Evolutionary conservation across 345 rosid genomes (phyloP), one percentile per base, ranked within the genome.

Genomic region (Microthlaspi erraticum): DNA sequence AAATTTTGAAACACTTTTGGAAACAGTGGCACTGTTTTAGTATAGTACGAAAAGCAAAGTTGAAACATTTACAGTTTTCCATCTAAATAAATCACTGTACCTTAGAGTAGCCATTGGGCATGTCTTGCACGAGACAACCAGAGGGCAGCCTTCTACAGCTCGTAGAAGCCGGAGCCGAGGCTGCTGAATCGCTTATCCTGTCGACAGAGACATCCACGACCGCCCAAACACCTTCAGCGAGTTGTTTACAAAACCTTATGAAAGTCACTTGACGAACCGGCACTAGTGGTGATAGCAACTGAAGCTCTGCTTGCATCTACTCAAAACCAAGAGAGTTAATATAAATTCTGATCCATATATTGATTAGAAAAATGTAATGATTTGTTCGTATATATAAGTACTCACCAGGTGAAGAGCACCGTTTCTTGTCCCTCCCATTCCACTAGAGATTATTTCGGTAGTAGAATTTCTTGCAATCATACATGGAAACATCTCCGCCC

Each of bases 401-500:
- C 32, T 68, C 69, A 93, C 98, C 87, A 93, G 68, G 18, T 91
- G 96, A 58, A 93, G 87, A 54, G 96, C 86, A 71, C 98, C 96
- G 33, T 86, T 88, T 81, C 88, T 78, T 63, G 97, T 87, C 68
- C 97, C 96, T 9, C 91, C 93, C 87, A 91, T 76, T 4, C 98
- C 98, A 59, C 72, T 68, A 16, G 90, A 86, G 41, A 93, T 87
- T 14, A 84, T 88, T 79, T 89, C 96, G 6, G 78, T 78, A 5
- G 91, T 87, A 0, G 96, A 75, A 10, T 85, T 76, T 64, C 88
- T 86, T 7, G 97, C 88, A 41, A 93, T 77, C 86, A 89, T 60
- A 64, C 90, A 83, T 3, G 94, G 98, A 81, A 93, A 93, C 96
- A 93, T 89, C 80, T 93, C 98, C 14, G 88, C 87, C 91, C 91